Conservation (phyloP, 2,329 filamentous ascomycete genomes). For the Cordyceps cateniannulata region DNA sequence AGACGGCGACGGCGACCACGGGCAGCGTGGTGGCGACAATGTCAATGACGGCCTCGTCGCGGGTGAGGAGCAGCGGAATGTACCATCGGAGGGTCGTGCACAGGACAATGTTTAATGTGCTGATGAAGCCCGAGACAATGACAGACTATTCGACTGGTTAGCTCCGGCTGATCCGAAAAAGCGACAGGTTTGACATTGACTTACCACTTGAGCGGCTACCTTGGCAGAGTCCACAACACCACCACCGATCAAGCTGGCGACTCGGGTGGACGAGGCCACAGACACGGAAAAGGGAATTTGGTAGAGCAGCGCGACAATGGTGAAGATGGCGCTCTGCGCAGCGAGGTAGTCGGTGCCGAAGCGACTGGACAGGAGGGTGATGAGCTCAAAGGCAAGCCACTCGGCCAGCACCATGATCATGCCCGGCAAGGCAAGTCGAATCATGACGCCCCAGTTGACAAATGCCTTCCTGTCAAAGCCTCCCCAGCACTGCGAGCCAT, state of each 20-base stretch:
- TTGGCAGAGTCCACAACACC: slow-evolving; percentile 74
- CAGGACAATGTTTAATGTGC: slow-evolving; percentile 68
- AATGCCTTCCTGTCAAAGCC: slow-evolving; percentile 67
- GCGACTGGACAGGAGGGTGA: slow-evolving; percentile 75
- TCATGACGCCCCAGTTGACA: slow-evolving; percentile 73
- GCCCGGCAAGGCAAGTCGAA: slow-evolving; percentile 79
- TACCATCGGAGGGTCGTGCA: slow-evolving; percentile 62
- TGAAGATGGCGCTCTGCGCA: slow-evolving; percentile 82
- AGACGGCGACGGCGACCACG: slow-evolving; percentile 78
- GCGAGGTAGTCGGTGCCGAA: slow-evolving; percentile 78
- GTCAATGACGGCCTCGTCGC: slow-evolving; percentile 61
- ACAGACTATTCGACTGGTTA: slow-evolving; percentile 32
- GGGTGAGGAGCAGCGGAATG: slow-evolving; percentile 71
- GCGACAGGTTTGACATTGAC: slow-evolving; percentile 19
- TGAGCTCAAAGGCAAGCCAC: slow-evolving; percentile 85
- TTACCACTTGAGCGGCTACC: slow-evolving; percentile 66
- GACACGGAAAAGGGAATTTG: slow-evolving; percentile 88
- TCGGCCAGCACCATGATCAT: slow-evolving; percentile 93
- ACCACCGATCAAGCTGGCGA: slow-evolving; percentile 92
- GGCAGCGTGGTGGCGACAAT: slow-evolving; percentile 69
- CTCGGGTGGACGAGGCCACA: slow-evolving; percentile 79
- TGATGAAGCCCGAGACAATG: slow-evolving; percentile 62
- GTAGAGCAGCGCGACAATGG: slow-evolving; percentile 72
- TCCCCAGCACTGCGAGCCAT: slow-evolving; percentile 75
- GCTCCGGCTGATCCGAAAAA: neutral